Conservation (phyloP, 331 rosid species). For the Pyrus hybrid region DNA sequence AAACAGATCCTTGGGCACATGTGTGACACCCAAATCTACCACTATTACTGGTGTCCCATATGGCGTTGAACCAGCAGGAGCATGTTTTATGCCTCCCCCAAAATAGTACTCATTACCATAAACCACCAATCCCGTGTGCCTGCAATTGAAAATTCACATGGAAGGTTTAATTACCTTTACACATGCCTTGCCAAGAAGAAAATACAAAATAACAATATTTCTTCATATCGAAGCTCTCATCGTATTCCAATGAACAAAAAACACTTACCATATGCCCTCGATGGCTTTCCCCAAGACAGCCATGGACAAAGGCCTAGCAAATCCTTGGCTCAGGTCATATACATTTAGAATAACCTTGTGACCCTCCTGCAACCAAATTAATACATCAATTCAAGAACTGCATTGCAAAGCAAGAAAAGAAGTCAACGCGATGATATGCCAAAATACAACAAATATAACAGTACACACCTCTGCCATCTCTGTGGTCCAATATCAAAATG, state of each 20-base stretch:
- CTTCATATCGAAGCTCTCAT: not conserved
- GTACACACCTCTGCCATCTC: conserved; percentile 71
- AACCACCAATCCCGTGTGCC: conserved; percentile 95
- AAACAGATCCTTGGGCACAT: conserved; percentile 81
- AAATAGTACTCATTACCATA: conserved; percentile 84
- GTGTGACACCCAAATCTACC: conserved; percentile 69
- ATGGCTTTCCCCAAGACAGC: conserved; percentile 72
- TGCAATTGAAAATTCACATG: conserved; percentile 9
- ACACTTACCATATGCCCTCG: conserved; percentile 75
- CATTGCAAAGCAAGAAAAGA: not conserved
- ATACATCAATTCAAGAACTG: not conserved
- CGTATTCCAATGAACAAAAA: not conserved
- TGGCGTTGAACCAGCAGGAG: conserved; percentile 56
- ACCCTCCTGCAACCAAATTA: conserved; percentile 58
- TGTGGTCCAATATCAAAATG: not conserved
- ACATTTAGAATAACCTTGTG: conserved; percentile 62
- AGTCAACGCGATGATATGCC: not conserved
- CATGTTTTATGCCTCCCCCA: conserved; percentile 80
- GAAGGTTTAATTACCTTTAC: not conserved
- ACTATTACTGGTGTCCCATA: conserved; percentile 72
- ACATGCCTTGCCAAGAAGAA: not conserved
- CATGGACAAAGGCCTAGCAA: conserved; percentile 63
- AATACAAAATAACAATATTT: not conserved
- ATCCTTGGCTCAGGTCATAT: conserved; percentile 82
- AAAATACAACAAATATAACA: not conserved